Evolutionary conservation across 23 red algal genomes (phyloP).

Genomic region (Agarophyton chilense): DNA sequence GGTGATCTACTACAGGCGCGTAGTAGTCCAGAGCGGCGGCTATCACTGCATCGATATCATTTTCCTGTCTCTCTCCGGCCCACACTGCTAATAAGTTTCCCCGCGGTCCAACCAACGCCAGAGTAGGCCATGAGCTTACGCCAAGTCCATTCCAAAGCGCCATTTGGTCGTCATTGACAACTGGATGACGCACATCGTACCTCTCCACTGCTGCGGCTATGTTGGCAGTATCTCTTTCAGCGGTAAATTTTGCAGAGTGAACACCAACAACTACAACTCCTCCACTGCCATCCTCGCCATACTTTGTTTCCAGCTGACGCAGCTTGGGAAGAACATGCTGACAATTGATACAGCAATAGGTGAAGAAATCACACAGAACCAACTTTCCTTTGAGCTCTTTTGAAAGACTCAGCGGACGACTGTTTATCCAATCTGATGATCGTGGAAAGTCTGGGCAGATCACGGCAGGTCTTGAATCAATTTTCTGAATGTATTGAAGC

Average conservation of each 20-base stretch:
- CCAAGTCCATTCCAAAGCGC: slow-evolving; percentile 68
- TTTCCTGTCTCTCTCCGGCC: slow-evolving; percentile 70
- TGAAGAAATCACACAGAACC: slow-evolving; percentile 80
- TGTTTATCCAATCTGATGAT: slow-evolving; percentile 74
- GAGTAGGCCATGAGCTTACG: slow-evolving; percentile 71
- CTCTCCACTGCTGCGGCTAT: slow-evolving; percentile 75
- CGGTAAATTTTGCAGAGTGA: slow-evolving; percentile 70
- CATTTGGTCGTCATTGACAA: slow-evolving; percentile 76
- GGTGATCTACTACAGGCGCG: slow-evolving; percentile 20
- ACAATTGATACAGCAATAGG: slow-evolving; percentile 80
- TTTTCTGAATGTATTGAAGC: slow-evolving; percentile 48
- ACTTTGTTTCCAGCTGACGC: slow-evolving; percentile 36
- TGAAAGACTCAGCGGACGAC: slow-evolving; percentile 41
- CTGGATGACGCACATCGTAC: slow-evolving; percentile 65
- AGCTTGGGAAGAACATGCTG: slow-evolving; percentile 67
- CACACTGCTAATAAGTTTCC: slow-evolving; percentile 70
- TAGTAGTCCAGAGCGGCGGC: slow-evolving; percentile 69
- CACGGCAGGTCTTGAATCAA: slow-evolving; percentile 18
- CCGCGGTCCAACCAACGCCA: slow-evolving; percentile 45
- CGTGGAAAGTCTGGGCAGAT: slow-evolving; percentile 54
- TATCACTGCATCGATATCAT: slow-evolving; percentile 47
- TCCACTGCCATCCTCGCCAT: slow-evolving; percentile 52
- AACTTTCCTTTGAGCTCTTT: slow-evolving; percentile 67
- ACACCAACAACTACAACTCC: slow-evolving; percentile 74
- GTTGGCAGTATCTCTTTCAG: slow-evolving; percentile 64